Percentiles rank a stretch among this genome's conserved stretches.
phyloP scores from a whole-genome alignment of 495 filamentous ascomycete genomes.

The Trichoderma erinaceum region DNA sequence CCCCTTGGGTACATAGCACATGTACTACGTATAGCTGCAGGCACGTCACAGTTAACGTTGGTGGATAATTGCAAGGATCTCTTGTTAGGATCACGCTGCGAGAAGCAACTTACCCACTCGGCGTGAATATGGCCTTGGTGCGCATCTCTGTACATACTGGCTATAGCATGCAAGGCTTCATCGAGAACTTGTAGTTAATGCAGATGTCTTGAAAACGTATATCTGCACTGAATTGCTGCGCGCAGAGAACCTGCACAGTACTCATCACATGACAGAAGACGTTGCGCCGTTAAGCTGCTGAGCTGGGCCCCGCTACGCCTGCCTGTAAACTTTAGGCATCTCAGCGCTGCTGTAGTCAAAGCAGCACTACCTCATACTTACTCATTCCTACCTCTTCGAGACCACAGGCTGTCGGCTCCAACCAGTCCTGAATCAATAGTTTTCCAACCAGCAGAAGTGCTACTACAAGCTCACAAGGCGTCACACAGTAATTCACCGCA shows the following conservation, averaged over 20 bases:
- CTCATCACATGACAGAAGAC: neutral
- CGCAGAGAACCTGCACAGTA: neutral
- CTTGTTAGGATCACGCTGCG: too few relatives aligned
- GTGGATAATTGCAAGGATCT: too few relatives aligned
- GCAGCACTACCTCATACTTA: neutral
- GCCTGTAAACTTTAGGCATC: neutral
- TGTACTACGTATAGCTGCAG: too few relatives aligned
- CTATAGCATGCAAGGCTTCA: neutral
- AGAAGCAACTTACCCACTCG: too few relatives aligned
- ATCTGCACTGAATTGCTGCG: neutral
- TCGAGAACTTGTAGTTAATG: neutral
- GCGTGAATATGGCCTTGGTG: too few relatives aligned
- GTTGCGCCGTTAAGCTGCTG: neutral
- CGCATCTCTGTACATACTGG: too few relatives aligned
- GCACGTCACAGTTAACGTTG: too few relatives aligned
- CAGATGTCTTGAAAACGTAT: neutral
- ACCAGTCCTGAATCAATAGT: neutral
- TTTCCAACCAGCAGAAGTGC: neutral
- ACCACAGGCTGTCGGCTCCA: neutral
- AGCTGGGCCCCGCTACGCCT: neutral
- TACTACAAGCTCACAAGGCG: neutral
- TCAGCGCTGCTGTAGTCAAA: neutral
- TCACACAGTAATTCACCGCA: neutral
- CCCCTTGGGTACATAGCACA: too few relatives aligned
- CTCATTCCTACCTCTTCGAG: neutral